Evolutionary conservation across 257 asterid species (phyloP), one percentile per base, ranked within the genome.

Genomic region (Solanum paucissectum): DNA sequence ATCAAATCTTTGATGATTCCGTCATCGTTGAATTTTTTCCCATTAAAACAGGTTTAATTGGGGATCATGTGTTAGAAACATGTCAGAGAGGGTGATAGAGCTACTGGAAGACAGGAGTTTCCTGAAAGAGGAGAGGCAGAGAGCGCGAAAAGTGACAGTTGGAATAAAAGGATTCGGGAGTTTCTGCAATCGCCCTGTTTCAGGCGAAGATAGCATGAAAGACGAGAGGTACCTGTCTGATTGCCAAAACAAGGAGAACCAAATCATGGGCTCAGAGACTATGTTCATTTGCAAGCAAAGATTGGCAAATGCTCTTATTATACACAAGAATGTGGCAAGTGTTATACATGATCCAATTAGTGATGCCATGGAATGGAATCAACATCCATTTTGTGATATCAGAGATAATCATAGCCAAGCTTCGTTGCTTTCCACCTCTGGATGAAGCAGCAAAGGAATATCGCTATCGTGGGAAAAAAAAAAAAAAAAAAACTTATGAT

Each of bases 161-260:
- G 99, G 95, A 69, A 95, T 95, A 90, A 93, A 94, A 90, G 99
- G 99, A 8, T 93, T 93, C 37, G 98, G 98, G 83, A 95, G 98
- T 83, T 93, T 94, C 81, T 84, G 86, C 89, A 79, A 89, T 42
- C 74, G 86, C 9, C 76, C 90, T 2, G 21, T 27, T 60, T 60
- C 88, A 14, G 18, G 66, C 0, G 88, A 74, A 25, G 86, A 79
- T 6, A 68, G 34, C 32, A 58, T 44, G 55, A 83, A 74, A 71
- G 83, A 72, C 12, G 89, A 89, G n/a, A 89, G 38, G 12, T 73
- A 73, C 42, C 1, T 32, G 79, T 89, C 92, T 75, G 34, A 86
- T 86, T 29, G 34, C 29, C 52, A 64, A 14, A 75, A 83, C 72
- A 40, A 52, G 77, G 89, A 87, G 83, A 86, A 85, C 79, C 55